Evolutionary conservation across 2,329 filamentous ascomycete genomes (phyloP).

Genomic region (Diaporthe aspalathi): DNA sequence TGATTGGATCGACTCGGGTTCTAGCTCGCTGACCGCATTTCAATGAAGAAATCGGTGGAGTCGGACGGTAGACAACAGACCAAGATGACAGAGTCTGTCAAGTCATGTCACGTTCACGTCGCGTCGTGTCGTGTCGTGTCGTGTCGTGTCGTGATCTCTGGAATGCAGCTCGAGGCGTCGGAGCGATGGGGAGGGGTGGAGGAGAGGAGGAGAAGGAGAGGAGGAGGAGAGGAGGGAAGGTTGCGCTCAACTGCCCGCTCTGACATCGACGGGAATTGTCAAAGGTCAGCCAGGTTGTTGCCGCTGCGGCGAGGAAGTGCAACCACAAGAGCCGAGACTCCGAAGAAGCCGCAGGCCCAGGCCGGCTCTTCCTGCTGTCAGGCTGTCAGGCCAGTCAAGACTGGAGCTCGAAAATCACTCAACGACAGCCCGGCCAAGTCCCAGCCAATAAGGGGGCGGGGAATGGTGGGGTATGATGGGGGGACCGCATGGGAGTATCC

Average conservation of each 20-base stretch:
- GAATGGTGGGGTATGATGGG: background rate
- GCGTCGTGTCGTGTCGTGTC: background rate
- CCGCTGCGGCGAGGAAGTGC: background rate
- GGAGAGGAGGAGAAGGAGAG: no score
- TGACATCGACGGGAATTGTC: background rate
- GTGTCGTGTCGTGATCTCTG: background rate
- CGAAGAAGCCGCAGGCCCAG: constrained; percentile 1
- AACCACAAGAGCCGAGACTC: constrained; percentile 18
- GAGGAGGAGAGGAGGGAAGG: background rate
- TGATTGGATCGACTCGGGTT: constrained; percentile 1
- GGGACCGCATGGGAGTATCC: background rate
- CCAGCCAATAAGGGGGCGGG: constrained; percentile 4
- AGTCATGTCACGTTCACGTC: background rate
- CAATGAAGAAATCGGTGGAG: constrained; percentile 39
- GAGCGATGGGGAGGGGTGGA: background rate
- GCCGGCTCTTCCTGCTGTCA: no score
- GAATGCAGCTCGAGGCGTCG: constrained; percentile 4
- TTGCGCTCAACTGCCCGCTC: constrained; percentile 12
- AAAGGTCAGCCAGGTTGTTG: constrained; percentile 11
- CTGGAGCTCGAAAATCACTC: constrained; percentile 30
- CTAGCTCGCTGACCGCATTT: constrained; percentile 35
- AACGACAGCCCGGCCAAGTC: background rate
- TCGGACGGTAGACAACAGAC: background rate
- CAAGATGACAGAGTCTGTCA: background rate
- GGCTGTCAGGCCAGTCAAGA: background rate